Percentiles rank a stretch among this genome's conserved stretches.
Conservation (phyloP, 768 basidiomycete genomes). For the Nidula microcarpa region DNA sequence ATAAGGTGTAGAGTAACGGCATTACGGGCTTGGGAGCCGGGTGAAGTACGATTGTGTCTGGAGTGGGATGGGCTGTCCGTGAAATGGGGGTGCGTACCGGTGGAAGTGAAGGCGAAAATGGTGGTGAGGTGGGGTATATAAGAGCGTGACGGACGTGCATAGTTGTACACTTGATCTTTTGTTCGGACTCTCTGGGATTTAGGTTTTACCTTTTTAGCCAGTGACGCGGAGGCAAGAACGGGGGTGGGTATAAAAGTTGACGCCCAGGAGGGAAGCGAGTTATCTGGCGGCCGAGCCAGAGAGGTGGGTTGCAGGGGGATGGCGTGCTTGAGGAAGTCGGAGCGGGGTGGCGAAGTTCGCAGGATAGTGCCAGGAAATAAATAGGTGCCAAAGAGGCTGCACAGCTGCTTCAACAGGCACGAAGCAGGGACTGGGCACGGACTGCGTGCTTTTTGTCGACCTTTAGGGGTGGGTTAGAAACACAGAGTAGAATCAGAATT, state of each 20-base stretch:
- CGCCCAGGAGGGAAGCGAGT: too few species aligned
- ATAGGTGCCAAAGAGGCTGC: too few species aligned
- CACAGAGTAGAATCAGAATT: not conserved
- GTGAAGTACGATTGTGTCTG: not conserved
- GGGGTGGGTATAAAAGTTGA: too few species aligned
- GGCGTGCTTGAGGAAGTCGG: too few species aligned
- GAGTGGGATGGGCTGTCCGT: not conserved
- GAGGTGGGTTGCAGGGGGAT: too few species aligned
- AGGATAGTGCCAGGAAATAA: too few species aligned
- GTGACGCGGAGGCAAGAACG: too few species aligned
- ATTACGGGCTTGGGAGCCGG: not conserved
- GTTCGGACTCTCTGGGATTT: too few species aligned
- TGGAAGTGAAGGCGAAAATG: not conserved
- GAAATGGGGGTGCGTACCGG: not conserved
- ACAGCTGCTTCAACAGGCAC: conserved; percentile 40
- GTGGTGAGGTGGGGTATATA: not conserved
- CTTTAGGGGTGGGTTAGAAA: conserved; percentile 18
- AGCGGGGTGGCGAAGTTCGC: too few species aligned
- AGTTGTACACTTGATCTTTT: not conserved
- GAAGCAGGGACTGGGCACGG: conserved; percentile 55
- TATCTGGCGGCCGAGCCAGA: too few species aligned
- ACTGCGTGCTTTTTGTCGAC: conserved; percentile 56
- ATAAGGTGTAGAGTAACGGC: not conserved
- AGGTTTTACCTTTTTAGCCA: too few species aligned
- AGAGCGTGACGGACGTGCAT: not conserved